phyloP scores from a whole-genome alignment of 345 rosid genomes.

The Gossypium rotundifolium region DNA sequence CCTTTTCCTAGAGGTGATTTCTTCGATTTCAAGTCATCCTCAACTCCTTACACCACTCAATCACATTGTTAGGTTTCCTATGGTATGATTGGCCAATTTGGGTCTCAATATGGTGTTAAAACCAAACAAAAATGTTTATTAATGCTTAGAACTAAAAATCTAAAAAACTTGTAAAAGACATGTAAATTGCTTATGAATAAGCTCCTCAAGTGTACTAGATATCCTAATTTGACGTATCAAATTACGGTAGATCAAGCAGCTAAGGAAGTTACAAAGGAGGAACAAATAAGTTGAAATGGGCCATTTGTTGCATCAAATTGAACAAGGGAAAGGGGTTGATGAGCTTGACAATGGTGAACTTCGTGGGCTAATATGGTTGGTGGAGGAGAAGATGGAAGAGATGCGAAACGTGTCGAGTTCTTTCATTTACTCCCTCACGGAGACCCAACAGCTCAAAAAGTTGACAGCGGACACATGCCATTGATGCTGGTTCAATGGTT shows the following conservation, averaged over 20 bases:
- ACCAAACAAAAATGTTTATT: too few species aligned
- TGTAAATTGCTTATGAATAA: too few species aligned
- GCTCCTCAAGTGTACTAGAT: too few species aligned
- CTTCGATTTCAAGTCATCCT: too few species aligned
- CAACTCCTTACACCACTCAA: too few species aligned
- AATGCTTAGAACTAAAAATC: too few species aligned
- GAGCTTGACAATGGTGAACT: constrained; percentile 6
- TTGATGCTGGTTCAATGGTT: not conserved
- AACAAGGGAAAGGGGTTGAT: constrained; percentile 1
- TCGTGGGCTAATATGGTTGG: constrained; percentile 15
- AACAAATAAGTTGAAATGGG: constrained; percentile 17
- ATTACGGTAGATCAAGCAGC: not conserved
- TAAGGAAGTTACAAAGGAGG: constrained; percentile 12
- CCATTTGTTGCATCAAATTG: constrained; percentile 16
- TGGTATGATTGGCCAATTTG: too few species aligned
- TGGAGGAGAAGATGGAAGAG: constrained; percentile 25
- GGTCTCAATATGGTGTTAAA: too few species aligned
- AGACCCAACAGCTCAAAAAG: not conserved
- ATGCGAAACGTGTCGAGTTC: constrained; percentile 4
- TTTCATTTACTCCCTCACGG: not conserved
- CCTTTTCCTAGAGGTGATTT: too few species aligned
- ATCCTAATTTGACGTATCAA: too few species aligned
- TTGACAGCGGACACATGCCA: not conserved
- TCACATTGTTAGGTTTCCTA: too few species aligned
- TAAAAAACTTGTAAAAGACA: too few species aligned